These are phyloP conservation scores for Venturia asperata DNA, from an alignment of 2,329 filamentous ascomycete genomes.

Conservation along the genomic window DNA sequence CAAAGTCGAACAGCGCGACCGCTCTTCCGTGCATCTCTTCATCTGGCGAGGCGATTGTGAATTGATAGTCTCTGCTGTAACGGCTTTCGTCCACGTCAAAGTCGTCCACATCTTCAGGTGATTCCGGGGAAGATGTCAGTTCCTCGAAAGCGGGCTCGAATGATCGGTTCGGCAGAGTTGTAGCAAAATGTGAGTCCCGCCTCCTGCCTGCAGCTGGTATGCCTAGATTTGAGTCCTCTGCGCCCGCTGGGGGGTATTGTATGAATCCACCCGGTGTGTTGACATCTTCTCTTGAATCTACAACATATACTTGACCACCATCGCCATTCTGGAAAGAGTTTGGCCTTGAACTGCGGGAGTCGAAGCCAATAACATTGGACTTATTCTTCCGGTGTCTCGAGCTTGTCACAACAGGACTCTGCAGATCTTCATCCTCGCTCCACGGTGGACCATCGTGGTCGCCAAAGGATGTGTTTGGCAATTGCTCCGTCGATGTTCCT, in stretches of 20 bases:
- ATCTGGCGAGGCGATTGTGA: slow-evolving; percentile 89
- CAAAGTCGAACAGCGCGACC: slow-evolving; percentile 91
- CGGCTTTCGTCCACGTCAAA: slow-evolving; percentile 58
- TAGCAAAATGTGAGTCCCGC: slow-evolving; percentile 50
- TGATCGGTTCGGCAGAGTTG: slow-evolving; percentile 37
- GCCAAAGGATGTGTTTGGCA: slow-evolving; percentile 75
- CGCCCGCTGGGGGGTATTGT: slow-evolving; percentile 56
- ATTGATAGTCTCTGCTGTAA: slow-evolving; percentile 87
- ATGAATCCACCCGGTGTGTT: slow-evolving; percentile 73
- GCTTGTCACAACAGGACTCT: slow-evolving; percentile 78
- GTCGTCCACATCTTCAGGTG: slow-evolving; percentile 43
- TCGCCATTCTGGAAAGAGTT: slow-evolving; percentile 49
- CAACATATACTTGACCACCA: slow-evolving; percentile 65
- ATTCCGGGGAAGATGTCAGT: slow-evolving; percentile 20
- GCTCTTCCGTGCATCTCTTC: slow-evolving; percentile 98
- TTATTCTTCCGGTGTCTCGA: slow-evolving; percentile 79
- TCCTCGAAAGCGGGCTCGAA: slow-evolving; percentile 34
- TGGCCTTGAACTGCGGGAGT: slow-evolving; percentile 32
- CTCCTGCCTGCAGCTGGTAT: slow-evolving; percentile 28
- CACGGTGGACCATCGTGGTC: slow-evolving; percentile 73
- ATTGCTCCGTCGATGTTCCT: slow-evolving; percentile 49
- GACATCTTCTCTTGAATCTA: slow-evolving; percentile 56
- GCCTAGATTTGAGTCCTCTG: slow-evolving; percentile 24
- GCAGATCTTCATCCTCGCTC: slow-evolving; percentile 91
- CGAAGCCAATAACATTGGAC: slow-evolving; percentile 36